Evolutionary conservation across 768 basidiomycete genomes (phyloP), one percentile per base, ranked within the genome.

Genomic region (Pleurotus platypus): DNA sequence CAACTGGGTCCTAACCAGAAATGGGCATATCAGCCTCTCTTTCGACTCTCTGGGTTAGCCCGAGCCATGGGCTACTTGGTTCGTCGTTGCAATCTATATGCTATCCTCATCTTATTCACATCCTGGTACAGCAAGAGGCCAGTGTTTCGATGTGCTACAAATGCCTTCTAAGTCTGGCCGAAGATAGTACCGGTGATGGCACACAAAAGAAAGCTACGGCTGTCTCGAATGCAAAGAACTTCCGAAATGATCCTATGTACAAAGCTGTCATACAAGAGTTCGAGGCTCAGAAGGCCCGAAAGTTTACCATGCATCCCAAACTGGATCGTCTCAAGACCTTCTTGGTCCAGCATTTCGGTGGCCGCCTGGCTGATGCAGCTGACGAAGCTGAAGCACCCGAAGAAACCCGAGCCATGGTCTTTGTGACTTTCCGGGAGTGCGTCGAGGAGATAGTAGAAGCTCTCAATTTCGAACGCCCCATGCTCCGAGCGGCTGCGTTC

Each of bases 1-100:
- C 67, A 77, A 30, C 68, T 85, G 40, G 61, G 55, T 40, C 64
- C 27, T 39, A 68, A 69, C 57, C 73, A 78, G 57, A 70, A 65
- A 57, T 87, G 83, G 79, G 80, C 83, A 7, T 78, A 73, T 61
- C 68, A 69, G 0, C 60, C 79, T 5, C 73, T 93, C 30, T 72
- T 77, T 40, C 80, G 76, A 62, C 65, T 94, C 15, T 59, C 66
- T 16, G 63, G 64, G 24, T 57, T 97, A 66, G 91, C 92, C 5
- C 77, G 92, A 49, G 91, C 87, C 1, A 92, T 97, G 90, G 81
- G 85, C 0, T 93, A 98, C 67, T 76, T 99, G 61, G 92, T 97
- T 65, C 43, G 20, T 48, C 22, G 26, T 49, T 12, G n/a, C 27
- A 15, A 24, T n/a, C 8, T 58, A 8, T 11, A 9, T 22, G 30